A percentile compares a stretch with the other conserved stretches of the same genome.
Conservation (phyloP, 164 flowering plant genomes). For the Aristolochia contorta region DNA sequence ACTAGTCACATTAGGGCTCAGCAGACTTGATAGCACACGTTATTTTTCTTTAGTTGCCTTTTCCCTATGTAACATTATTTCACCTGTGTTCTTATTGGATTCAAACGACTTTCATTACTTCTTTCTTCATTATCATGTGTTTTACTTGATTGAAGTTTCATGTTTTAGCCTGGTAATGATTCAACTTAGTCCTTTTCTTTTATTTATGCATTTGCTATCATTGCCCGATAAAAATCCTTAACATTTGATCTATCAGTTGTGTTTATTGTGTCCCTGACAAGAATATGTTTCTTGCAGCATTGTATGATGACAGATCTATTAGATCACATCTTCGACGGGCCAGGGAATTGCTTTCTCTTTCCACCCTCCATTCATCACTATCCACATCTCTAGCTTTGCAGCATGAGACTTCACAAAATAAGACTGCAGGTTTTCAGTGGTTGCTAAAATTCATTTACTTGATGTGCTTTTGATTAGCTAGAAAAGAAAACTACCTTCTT, state of each 20-base stretch:
- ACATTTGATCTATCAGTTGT: too few relatives aligned
- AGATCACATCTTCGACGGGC: slow-evolving; percentile 91
- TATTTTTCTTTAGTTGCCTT: too few relatives aligned
- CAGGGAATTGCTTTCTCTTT: slow-evolving; percentile 78
- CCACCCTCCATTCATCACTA: slow-evolving; percentile 71
- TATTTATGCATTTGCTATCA: too few relatives aligned
- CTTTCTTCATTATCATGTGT: background rate
- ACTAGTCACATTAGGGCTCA: too few relatives aligned
- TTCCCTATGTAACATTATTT: too few relatives aligned
- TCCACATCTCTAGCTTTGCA: slow-evolving; percentile 88
- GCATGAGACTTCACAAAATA: slow-evolving; percentile 51
- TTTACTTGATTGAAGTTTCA: too few relatives aligned
- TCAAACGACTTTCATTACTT: background rate
- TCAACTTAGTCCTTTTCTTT: too few relatives aligned
- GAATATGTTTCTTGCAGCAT: slow-evolving; percentile 37
- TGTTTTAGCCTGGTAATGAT: too few relatives aligned
- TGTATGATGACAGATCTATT: slow-evolving; percentile 91
- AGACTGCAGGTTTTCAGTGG: slow-evolving; percentile 37
- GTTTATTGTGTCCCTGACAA: background rate
- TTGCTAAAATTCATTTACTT: slow-evolving; percentile 5
- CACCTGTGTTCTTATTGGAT: too few relatives aligned
- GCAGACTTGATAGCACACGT: too few relatives aligned
- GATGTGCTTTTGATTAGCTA: background rate
- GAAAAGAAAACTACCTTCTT: too few relatives aligned
- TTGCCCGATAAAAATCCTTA: too few relatives aligned